phyloP scores from a whole-genome alignment of 78 protist species.

The Monosiga brevicollis region DNA sequence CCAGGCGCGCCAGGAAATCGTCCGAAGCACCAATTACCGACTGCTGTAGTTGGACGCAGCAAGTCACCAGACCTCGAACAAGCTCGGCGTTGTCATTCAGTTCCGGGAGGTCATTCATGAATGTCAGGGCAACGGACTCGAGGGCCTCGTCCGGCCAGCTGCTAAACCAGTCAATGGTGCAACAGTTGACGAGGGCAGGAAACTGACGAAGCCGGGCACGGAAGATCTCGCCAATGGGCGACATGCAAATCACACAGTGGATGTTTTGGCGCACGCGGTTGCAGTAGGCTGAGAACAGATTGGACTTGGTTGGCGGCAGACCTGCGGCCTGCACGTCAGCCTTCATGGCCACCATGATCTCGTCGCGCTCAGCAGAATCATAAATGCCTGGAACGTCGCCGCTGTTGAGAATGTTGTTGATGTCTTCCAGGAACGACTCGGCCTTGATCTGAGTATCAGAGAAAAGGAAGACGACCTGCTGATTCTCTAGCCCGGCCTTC shows the following conservation, averaged over 20 bases:
- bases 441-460: conserved; percentile 78
- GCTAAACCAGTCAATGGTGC: conserved; percentile 85
- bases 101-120: conserved; percentile 7
- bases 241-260: conserved; percentile 73
- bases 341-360: conserved; percentile 37
- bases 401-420: conserved; percentile 66
- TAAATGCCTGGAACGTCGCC: conserved; percentile 86
- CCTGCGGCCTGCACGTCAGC: conserved; percentile 25
- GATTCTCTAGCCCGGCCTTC: conserved; percentile 49
- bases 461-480: conserved; percentile 61
- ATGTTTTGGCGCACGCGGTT: conserved; percentile 44
- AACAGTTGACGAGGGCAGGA: conserved; percentile 73
- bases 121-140: conserved; percentile 51
- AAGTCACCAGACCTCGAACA: conserved; percentile 2
- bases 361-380: conserved; percentile 47
- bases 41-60: conserved; percentile 62
- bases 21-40: conserved; percentile 28
- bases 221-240: conserved; percentile 76
- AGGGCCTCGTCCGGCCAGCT: conserved; percentile 89
- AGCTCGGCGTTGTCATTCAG: background rate
- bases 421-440: conserved; percentile 77
- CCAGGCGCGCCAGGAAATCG: conserved; percentile 20
- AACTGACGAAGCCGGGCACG: conserved; percentile 72
- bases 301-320: conserved; percentile 40
- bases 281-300: conserved; percentile 37